phyloP scores from a whole-genome alignment of 2,329 filamentous ascomycete species.

The Volutella citrinella region DNA sequence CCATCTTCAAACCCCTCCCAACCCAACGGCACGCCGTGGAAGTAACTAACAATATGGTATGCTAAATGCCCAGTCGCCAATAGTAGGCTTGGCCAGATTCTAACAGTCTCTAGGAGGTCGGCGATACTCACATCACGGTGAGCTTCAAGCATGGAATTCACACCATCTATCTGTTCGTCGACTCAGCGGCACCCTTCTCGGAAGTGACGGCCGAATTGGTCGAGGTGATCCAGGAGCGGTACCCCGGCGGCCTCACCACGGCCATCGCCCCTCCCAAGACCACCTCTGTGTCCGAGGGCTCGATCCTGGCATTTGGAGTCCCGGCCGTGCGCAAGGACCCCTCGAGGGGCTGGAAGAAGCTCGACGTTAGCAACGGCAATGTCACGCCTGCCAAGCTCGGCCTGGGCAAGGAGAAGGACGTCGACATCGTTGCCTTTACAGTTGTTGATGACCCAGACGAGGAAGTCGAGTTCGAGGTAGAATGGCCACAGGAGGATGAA shows the following conservation, averaged over 20 bases:
- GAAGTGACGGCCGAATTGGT: conserved; percentile 58
- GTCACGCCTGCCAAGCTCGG: conserved; percentile 41
- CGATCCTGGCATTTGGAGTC: conserved; percentile 45
- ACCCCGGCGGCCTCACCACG: conserved; percentile 49
- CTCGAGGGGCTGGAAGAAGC: conserved; percentile 46
- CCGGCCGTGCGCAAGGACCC: conserved; percentile 44
- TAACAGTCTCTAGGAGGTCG: too few species aligned
- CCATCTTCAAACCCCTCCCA: conserved; percentile 3
- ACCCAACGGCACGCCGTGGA: too few species aligned
- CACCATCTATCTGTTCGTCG: conserved; percentile 67
- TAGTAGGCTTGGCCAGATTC: too few species aligned
- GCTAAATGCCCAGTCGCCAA: too few species aligned
- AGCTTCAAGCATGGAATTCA: conserved; percentile 71
- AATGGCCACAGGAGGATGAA: conserved; percentile 44
- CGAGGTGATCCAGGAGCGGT: conserved; percentile 53
- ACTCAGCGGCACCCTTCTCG: conserved; percentile 54
- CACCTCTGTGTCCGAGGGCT: conserved; percentile 38
- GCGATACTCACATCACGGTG: conserved; percentile 59
- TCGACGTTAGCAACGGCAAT: conserved; percentile 35
- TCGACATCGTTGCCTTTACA: conserved; percentile 48
- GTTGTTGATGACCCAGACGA: conserved; percentile 40
- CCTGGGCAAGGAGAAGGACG: conserved; percentile 47
- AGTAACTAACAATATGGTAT: conserved; percentile 12
- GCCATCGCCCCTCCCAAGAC: conserved; percentile 29
- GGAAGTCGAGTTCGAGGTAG: conserved; percentile 42